Evolutionary conservation across 805 yeast species (phyloP).

Genomic region (Jamesozyma spencerorum): DNA sequence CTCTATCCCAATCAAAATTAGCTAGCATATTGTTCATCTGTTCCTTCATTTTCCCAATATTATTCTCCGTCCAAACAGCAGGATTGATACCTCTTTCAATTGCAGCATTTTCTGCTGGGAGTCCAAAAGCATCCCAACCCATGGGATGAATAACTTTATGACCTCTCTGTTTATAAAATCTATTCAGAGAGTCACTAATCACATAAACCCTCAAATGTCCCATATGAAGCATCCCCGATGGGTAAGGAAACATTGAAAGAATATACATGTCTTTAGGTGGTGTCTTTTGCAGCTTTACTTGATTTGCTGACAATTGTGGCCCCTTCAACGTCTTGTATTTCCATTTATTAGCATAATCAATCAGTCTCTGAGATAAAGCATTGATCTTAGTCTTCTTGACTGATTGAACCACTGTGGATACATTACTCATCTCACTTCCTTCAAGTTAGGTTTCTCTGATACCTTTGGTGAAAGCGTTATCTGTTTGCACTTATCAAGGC

Average conservation of each 20-base stretch:
- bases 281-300: constrained; percentile 3
- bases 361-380: constrained; percentile 5
- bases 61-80: constrained; percentile 68
- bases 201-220: constrained; percentile 93
- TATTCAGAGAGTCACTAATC: constrained; percentile 72
- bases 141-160: constrained; percentile 81
- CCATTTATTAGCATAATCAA: constrained; percentile 24
- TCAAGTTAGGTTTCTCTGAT: no score
- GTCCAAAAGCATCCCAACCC: constrained; percentile 99
- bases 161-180: constrained; percentile 72
- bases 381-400: neutral
- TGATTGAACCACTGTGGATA: neutral
- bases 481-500: no score
- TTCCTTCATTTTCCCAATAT: constrained; percentile 75
- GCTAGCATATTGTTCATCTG: constrained; percentile 75
- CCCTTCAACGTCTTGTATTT: constrained; percentile 17
- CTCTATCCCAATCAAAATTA: constrained; percentile 90
- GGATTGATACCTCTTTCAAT: constrained; percentile 77
- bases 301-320: constrained; percentile 2
- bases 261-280: constrained; percentile 36
- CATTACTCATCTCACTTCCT: neutral
- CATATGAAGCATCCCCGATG: constrained; percentile 86
- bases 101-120: constrained; percentile 98
- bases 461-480: no score
- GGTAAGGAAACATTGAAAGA: constrained; percentile 90